These are phyloP conservation scores for Penicillium sp. DNA, from an alignment of 2,329 filamentous ascomycete species.

Conservation along the genomic window DNA sequence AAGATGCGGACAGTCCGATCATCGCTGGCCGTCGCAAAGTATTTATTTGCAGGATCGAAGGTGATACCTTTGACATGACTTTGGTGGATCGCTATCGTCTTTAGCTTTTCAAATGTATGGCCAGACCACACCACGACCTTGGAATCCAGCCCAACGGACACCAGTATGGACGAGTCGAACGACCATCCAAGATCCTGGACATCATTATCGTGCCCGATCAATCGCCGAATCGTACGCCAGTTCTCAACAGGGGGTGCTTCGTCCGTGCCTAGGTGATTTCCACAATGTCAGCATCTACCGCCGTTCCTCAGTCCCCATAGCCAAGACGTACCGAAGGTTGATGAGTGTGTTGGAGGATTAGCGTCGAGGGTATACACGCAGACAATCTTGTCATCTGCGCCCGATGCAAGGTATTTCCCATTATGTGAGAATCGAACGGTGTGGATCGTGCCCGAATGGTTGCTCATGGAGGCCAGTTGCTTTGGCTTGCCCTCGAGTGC, in stretches of 20 bases:
- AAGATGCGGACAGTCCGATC: slow-evolving; percentile 97
- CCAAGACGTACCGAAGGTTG: slow-evolving; percentile 67
- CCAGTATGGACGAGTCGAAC: slow-evolving; percentile 87
- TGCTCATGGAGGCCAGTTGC: slow-evolving; percentile 96
- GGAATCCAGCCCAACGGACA: slow-evolving; percentile 93
- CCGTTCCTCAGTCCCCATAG: slow-evolving; percentile 5
- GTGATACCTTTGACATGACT: slow-evolving; percentile 99
- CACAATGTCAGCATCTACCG: slow-evolving; percentile 2
- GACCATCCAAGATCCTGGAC: slow-evolving; percentile 98
- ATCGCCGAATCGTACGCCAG: slow-evolving; percentile 89
- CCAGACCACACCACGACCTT: slow-evolving; percentile 99
- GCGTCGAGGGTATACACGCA: slow-evolving; percentile 92
- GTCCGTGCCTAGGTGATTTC: slow-evolving; percentile 60
- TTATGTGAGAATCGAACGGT: slow-evolving; percentile 95
- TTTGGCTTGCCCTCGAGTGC: slow-evolving; percentile 71
- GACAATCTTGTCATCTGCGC: slow-evolving; percentile 97
- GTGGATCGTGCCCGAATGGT: slow-evolving; percentile 95
- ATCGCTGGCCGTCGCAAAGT: slow-evolving; percentile 96
- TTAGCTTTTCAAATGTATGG: slow-evolving; percentile 95
- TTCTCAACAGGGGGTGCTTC: slow-evolving; percentile 93
- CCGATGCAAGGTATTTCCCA: slow-evolving; percentile 90
- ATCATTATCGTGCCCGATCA: slow-evolving; percentile 97
- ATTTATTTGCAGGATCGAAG: slow-evolving; percentile 98
- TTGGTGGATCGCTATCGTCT: slow-evolving; percentile 86
- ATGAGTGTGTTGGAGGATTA: slow-evolving; percentile 69